Conservation (phyloP, 2,329 filamentous ascomycete species). For the Ophiocordyceps robertsii region DNA sequence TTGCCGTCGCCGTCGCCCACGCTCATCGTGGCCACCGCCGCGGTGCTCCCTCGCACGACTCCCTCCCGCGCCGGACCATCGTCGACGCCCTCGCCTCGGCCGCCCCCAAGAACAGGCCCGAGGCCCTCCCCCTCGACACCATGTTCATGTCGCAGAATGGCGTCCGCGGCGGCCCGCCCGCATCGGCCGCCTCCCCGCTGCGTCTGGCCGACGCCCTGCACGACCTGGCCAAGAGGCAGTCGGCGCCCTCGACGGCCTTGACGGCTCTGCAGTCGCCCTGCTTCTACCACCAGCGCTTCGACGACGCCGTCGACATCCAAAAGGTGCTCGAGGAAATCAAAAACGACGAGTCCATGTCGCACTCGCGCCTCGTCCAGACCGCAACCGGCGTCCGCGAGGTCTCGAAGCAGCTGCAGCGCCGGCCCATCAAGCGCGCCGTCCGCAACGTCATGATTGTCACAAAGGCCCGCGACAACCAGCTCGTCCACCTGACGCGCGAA, state of each 20-base stretch:
- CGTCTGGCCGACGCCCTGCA: constrained; percentile 50
- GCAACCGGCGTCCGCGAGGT: constrained; percentile 92
- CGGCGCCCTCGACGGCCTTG: constrained; percentile 29
- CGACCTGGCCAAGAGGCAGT: constrained; percentile 32
- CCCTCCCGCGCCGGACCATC: constrained; percentile 63
- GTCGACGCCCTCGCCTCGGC: constrained; percentile 69
- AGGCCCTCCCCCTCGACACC: constrained; percentile 47
- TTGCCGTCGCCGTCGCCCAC: neutral
- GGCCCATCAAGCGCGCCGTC: constrained; percentile 84
- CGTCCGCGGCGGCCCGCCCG: constrained; percentile 21
- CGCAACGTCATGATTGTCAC: constrained; percentile 97
- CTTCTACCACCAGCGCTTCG: constrained; percentile 95
- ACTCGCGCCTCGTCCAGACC: constrained; percentile 88
- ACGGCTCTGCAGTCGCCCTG: constrained; percentile 74
- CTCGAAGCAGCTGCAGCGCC: constrained; percentile 83
- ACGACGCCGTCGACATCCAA: constrained; percentile 88
- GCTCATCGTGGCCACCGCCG: constrained; percentile 22
- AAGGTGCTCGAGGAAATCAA: constrained; percentile 91
- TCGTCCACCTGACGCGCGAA: constrained; percentile 81
- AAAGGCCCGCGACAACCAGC: constrained; percentile 87
- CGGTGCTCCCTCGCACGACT: constrained; percentile 44
- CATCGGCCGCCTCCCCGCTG: constrained; percentile 38
- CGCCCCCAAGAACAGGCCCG: constrained; percentile 44
- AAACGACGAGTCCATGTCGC: constrained; percentile 78
- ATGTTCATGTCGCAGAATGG: constrained; percentile 37